Evolutionary conservation across 345 rosid genomes (phyloP), one percentile per base, ranked within the genome.

Genomic region (Ricinus communis): DNA sequence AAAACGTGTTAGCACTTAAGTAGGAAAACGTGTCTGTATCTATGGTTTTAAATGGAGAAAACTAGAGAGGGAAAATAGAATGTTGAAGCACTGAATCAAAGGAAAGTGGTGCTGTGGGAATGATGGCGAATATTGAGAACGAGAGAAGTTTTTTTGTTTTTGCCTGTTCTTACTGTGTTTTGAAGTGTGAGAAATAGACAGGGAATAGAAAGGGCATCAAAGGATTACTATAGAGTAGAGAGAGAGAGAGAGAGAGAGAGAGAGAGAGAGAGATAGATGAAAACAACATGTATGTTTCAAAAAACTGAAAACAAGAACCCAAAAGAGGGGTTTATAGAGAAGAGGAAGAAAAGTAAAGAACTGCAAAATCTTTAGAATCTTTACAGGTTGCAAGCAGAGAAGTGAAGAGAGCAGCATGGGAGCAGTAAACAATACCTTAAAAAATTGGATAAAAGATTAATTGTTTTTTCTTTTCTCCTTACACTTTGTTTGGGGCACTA

Each of bases 381-480:
- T 83, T 80, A 79, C 89, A 83, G 78, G 82, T 85, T 86, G 88
- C 86, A 76, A 82, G 76, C 75, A 72, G 81, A 75, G 85, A 86
- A 88, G 82, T 83, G 78, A 77, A 55, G 78, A 54, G 80, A 77
- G 50, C 69, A 71, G 68, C 52, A 62, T 40, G 67, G 69, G n/a
- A 49, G 30, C 25, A 67, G 79, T 63, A 57, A n/a, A 24, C 36
- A 66, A 47, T 62, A 76, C 62, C 52, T 64, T 50, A 57, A 76
- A 72, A 75, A 68, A 76, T 30, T 63, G 5, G 74, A 56, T 62
- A 46, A 74, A 68, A 78, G 64, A 64, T 58, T 68, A 58, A 53
- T 27, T 60, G 71, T 51, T 47, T 54, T 43, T 61, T 38, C 6
- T 58, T 58, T 50, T 51, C 18, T n/a, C 55, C 18, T 51, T 51